phyloP scores from a whole-genome alignment of 202 grass and related monocot genomes.

The Cymbopogon flexuosus region DNA sequence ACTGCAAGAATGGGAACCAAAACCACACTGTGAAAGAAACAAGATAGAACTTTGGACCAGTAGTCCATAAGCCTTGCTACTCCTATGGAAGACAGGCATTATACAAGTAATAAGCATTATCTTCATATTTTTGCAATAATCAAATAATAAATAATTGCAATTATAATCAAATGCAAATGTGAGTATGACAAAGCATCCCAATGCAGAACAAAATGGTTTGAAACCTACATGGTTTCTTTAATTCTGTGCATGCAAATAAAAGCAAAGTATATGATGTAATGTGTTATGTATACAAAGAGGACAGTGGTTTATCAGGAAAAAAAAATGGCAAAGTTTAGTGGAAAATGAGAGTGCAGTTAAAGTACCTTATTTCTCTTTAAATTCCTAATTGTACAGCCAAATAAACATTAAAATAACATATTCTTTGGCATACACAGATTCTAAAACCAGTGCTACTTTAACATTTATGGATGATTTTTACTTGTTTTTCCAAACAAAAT shows the following conservation, averaged over 20 bases:
- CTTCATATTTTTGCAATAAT: background rate
- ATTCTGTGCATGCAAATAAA: background rate
- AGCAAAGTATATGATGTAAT: background rate
- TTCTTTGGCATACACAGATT: no score
- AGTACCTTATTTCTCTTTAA: no score
- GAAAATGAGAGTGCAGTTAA: no score
- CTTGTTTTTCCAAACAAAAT: no score
- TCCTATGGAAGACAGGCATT: background rate
- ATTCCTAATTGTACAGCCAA: background rate
- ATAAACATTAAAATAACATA: background rate
- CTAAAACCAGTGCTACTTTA: no score
- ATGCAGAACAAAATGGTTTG: background rate
- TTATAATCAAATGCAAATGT: background rate
- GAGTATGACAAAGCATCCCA: background rate
- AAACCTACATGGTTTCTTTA: background rate
- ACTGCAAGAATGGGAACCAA: slow-evolving; percentile 6
- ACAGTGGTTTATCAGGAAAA: no score
- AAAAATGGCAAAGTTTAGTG: no score
- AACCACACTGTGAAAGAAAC: background rate
- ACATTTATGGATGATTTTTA: no score
- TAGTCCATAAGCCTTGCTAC: background rate
- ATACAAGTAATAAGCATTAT: no score
- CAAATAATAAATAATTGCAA: slow-evolving; percentile 3
- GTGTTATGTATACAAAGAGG: no score
- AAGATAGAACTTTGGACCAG: background rate